A percentile compares a stretch with the other conserved stretches of the same genome.
Evolutionary conservation across 1,139 yeast species (phyloP).

Genomic region (Taphrina deformans): DNA sequence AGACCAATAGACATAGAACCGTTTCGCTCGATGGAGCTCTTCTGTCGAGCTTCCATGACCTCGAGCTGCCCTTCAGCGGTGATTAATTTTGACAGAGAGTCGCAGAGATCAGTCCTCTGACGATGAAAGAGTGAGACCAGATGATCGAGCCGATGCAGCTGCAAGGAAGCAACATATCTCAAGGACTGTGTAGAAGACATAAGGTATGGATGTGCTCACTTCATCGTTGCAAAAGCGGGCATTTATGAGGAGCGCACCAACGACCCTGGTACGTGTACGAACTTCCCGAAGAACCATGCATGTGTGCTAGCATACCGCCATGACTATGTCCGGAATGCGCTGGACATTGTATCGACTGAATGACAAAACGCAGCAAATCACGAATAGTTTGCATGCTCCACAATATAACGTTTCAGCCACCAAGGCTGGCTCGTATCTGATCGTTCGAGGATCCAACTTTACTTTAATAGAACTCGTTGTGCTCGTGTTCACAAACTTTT

Average conservation of each 20-base stretch:
- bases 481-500: not conserved
- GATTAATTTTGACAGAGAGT: not conserved
- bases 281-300: too few species aligned
- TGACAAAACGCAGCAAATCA: too few species aligned
- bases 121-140: not conserved
- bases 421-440: not conserved
- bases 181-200: not conserved
- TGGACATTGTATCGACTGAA: too few species aligned
- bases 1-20: not conserved
- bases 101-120: not conserved
- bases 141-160: constrained; percentile 4
- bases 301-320: too few species aligned
- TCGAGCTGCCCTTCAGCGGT: not conserved
- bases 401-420: not conserved
- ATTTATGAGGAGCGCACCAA: too few species aligned
- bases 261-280: too few species aligned
- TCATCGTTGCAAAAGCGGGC: not conserved
- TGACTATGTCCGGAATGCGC: too few species aligned
- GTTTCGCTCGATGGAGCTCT: not conserved
- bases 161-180: not conserved
- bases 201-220: not conserved
- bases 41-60: not conserved
- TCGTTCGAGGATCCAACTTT: not conserved
- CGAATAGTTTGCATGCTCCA: too few species aligned
- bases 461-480: not conserved